Conservation (phyloP, 1,284 basidiomycete species). For the Tilletiopsis washingtonensis region DNA sequence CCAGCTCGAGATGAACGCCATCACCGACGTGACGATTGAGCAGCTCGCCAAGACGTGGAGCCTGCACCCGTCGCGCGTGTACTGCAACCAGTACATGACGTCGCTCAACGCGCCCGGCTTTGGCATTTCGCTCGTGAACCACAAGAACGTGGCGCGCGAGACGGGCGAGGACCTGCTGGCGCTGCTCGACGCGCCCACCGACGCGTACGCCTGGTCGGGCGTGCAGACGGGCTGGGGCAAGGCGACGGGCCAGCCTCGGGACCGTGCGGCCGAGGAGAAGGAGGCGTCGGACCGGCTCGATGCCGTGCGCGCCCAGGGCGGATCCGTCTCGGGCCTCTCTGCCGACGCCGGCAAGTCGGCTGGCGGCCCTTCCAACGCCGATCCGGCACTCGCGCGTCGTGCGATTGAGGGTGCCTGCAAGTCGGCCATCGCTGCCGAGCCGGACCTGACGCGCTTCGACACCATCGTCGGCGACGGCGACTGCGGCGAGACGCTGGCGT, state of each 20-base stretch:
- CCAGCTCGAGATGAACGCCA: constrained; percentile 55
- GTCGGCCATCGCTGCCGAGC: constrained; percentile 49
- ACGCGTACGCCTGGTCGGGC: constrained; percentile 49
- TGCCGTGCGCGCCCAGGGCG: constrained; percentile 29
- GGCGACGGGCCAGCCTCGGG: constrained; percentile 29
- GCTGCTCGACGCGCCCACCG: constrained; percentile 51
- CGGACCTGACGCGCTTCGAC: constrained; percentile 51
- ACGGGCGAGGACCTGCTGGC: constrained; percentile 46
- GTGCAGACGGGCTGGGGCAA: constrained; percentile 40
- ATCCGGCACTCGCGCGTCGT: constrained; percentile 34
- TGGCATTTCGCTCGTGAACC: constrained; percentile 50
- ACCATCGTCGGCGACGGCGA: constrained; percentile 49
- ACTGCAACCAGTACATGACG: constrained; percentile 51
- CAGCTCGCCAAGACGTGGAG: constrained; percentile 45
- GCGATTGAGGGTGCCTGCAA: constrained; percentile 46
- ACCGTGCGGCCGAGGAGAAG: constrained; percentile 36
- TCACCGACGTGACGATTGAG: constrained; percentile 50
- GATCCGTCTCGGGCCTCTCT: constrained; percentile 32
- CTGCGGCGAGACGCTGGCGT: constrained; percentile 43
- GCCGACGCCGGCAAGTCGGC: constrained; percentile 20
- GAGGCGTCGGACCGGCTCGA: constrained; percentile 34
- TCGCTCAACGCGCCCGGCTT: constrained; percentile 53
- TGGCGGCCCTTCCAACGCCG: constrained; percentile 31
- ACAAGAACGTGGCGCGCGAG: constrained; percentile 47
- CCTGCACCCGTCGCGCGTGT: constrained; percentile 49